These are phyloP conservation scores for Tetramitus jugosus DNA, from an alignment of 208 protist genomes.

Conservation along the genomic window DNA sequence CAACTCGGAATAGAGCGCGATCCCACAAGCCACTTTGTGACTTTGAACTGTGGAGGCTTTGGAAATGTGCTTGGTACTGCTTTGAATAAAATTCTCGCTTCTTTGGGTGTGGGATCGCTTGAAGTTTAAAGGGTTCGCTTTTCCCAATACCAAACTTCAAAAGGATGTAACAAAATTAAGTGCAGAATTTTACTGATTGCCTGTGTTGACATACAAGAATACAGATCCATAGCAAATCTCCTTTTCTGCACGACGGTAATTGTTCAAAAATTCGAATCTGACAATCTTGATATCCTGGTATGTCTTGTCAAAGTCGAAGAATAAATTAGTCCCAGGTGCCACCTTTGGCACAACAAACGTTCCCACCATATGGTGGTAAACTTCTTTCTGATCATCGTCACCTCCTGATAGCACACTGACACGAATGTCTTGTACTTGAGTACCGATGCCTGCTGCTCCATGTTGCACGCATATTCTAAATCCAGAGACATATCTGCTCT, in stretches of 20 bases:
- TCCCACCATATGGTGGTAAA: neutral
- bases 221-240: too few species aligned
- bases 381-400: neutral
- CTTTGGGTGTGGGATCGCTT: too few species aligned
- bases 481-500: neutral
- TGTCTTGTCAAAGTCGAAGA: constrained; percentile 7
- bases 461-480: neutral
- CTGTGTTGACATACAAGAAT: too few species aligned
- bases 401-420: neutral
- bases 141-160: too few species aligned
- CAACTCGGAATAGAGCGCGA: too few species aligned
- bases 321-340: neutral
- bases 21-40: too few species aligned
- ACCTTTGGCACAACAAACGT: constrained; percentile 12
- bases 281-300: neutral
- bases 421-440: constrained; percentile 5
- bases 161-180: too few species aligned
- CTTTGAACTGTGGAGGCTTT: too few species aligned
- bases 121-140: too few species aligned
- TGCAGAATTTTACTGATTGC: too few species aligned
- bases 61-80: too few species aligned
- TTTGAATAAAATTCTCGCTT: too few species aligned
- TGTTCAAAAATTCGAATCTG: constrained; percentile 16
- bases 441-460: neutral
- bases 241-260: neutral